These are phyloP conservation scores for Saccharomycopsis sp. DNA, from an alignment of 805 yeast species.

Conservation along the genomic window DNA sequence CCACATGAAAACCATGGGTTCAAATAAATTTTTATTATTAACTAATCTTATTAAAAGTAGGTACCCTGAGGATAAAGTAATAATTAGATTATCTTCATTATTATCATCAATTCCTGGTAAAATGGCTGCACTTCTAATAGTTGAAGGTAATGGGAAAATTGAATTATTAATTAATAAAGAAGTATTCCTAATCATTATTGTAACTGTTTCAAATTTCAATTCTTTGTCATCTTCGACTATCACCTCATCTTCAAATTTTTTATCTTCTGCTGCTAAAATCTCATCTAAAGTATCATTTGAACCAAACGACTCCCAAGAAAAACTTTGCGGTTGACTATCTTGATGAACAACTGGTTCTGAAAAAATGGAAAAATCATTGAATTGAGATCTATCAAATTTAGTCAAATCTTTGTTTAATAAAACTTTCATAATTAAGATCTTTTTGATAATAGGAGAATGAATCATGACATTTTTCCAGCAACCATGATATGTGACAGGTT, in stretches of 20 bases:
- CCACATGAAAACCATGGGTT: slow-evolving; percentile 5
- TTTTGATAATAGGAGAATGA: slow-evolving; percentile 11
- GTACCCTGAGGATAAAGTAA: slow-evolving; percentile 5
- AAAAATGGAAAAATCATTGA: background rate
- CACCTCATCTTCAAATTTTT: background rate
- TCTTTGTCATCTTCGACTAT: background rate
- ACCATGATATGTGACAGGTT: too few relatives aligned
- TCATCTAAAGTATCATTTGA: slow-evolving; percentile 14
- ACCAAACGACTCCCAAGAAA: slow-evolving; percentile 6
- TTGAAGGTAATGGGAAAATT: slow-evolving; percentile 4
- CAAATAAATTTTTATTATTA: background rate
- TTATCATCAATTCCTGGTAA: background rate
- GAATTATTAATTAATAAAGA: slow-evolving; percentile 1
- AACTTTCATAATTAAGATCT: slow-evolving; percentile 8
- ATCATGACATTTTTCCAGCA: slow-evolving; percentile 2
- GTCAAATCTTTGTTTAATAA: background rate
- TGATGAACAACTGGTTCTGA: background rate
- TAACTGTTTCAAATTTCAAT: background rate
- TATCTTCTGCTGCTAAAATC: slow-evolving; percentile 6
- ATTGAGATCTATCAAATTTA: background rate
- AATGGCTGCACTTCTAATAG: slow-evolving; percentile 4
- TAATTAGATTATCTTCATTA: slow-evolving; percentile 6
- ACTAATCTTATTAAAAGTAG: slow-evolving; percentile 2
- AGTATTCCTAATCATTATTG: slow-evolving; percentile 4
- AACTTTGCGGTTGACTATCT: background rate